Evolutionary conservation across 2,329 filamentous ascomycete genomes (phyloP), one percentile per base, ranked within the genome.

Genomic region (Cercospora beticola): DNA sequence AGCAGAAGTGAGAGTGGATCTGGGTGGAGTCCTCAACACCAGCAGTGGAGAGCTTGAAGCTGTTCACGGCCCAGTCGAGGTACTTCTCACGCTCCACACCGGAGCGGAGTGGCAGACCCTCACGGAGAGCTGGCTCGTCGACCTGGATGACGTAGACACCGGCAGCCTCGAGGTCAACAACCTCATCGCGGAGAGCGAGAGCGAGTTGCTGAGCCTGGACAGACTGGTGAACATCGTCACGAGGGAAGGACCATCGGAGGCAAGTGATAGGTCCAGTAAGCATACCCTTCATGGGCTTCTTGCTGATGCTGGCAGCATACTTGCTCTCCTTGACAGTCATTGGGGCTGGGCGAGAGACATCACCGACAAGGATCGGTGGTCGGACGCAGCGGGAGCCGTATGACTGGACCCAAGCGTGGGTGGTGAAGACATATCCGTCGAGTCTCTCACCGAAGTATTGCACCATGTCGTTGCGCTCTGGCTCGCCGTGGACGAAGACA

Each of bases 281-380:
- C 95, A 99, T 99, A 83, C 95, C 95, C 92, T 99, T 99, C 95
- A 99, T 98, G 84, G 95, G 94, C 89, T 97, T 98, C 87, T 92
- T 94, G 82, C 94, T 94, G 83, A 97, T 89, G 67, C 91, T 94
- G 72, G 93, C 94, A 75, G 95, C 95, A 85, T 97, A 99, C 88
- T 98, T 97, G 84, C 92, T 97, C 89, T 99, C 95, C 91, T 99
- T 99, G 85, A 99, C 95, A 70, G 95, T 97, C 95, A 99, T 99
- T 76, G 95, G 92, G 76, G 90, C 90, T 74, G 95, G 95, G 76
- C 95, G 94, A 73, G 94, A 98, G 83, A 99, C 94, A 83, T 99
- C 95, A 84, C 95, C 95, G 77, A 98, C 95, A 78, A 99, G 92
- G 85, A 99, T 99, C 72, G 95, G 95, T 77, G 95, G 95, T 81